A percentile compares a stretch with the other conserved stretches of the same genome.
phyloP scores from a whole-genome alignment of 371 early-diverging fungal genomes.

The Lichtheimia corymbifera region DNA sequence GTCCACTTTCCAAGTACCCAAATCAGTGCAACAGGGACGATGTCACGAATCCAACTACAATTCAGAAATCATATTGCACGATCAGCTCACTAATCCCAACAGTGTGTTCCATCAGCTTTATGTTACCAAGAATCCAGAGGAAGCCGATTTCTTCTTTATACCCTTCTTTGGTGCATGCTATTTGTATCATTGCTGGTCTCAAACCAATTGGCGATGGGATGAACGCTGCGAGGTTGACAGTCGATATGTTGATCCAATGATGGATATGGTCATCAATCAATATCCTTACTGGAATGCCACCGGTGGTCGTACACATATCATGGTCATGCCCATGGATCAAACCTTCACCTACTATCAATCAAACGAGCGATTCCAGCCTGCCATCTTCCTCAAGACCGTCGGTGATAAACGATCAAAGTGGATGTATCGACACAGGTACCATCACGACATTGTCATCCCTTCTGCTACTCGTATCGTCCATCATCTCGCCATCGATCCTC shows the following conservation, averaged over 20 bases:
- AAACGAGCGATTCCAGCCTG: slow-evolving; percentile 43
- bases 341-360: slow-evolving; percentile 49
- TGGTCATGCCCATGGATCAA: slow-evolving; percentile 59
- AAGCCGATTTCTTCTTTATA: slow-evolving; percentile 57
- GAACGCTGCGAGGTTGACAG: slow-evolving; percentile 52
- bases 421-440: slow-evolving; percentile 44
- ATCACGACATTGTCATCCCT: slow-evolving; percentile 58
- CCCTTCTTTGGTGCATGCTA: slow-evolving; percentile 62
- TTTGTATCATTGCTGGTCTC: slow-evolving; percentile 50
- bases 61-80: slow-evolving; percentile 43
- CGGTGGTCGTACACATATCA: slow-evolving; percentile 47
- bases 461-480: slow-evolving; percentile 51
- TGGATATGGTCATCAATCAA: slow-evolving; percentile 51
- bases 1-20: slow-evolving; percentile 37
- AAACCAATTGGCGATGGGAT: slow-evolving; percentile 48
- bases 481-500: slow-evolving; percentile 32
- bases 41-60: slow-evolving; percentile 53
- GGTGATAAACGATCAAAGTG: slow-evolving; percentile 49
- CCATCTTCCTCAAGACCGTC: slow-evolving; percentile 53
- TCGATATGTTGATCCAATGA: slow-evolving; percentile 51
- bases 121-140: slow-evolving; percentile 53
- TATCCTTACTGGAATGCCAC: slow-evolving; percentile 55
- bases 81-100: slow-evolving; percentile 45
- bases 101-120: slow-evolving; percentile 43
- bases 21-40: slow-evolving; percentile 25